phyloP scores from a whole-genome alignment of 148 eudicot species.

The Fagopyrum tataricum region DNA sequence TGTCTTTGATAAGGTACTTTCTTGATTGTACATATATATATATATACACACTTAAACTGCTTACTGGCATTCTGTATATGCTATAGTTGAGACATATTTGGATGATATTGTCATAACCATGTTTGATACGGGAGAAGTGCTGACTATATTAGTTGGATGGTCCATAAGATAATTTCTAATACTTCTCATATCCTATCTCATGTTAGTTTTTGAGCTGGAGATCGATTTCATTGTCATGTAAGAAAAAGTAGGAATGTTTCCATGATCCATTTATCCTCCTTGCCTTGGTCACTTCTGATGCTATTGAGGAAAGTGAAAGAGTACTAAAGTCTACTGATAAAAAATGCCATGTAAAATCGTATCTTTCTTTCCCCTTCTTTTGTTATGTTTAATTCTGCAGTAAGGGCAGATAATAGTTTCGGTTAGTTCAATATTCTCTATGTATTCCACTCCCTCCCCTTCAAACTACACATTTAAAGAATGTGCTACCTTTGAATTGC shows the following conservation, averaged over 20 bases:
- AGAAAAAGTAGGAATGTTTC: not conserved
- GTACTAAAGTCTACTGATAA: not conserved
- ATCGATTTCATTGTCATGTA: not conserved
- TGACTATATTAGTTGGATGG: not conserved
- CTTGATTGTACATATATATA: not conserved
- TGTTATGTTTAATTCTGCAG: not conserved
- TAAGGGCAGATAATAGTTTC: not conserved
- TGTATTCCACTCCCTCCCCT: not conserved
- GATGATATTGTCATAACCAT: not conserved
- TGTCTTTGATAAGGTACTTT: slow-evolving; percentile 52
- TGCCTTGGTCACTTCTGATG: not conserved
- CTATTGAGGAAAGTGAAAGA: not conserved
- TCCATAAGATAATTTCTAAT: not conserved
- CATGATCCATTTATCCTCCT: not conserved
- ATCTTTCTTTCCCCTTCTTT: not conserved
- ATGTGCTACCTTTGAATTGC: not conserved
- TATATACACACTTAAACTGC: not conserved
- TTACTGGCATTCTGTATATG: not conserved
- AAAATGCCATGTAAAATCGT: not conserved
- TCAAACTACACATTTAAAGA: not conserved
- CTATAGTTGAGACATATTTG: not conserved
- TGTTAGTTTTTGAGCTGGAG: not conserved
- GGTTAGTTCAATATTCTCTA: not conserved
- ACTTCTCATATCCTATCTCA: not conserved
- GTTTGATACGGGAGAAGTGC: not conserved